Base-by-base conservation (phyloP, 352 stramenopile species). In the Pythium aphanidermatum region DNA sequence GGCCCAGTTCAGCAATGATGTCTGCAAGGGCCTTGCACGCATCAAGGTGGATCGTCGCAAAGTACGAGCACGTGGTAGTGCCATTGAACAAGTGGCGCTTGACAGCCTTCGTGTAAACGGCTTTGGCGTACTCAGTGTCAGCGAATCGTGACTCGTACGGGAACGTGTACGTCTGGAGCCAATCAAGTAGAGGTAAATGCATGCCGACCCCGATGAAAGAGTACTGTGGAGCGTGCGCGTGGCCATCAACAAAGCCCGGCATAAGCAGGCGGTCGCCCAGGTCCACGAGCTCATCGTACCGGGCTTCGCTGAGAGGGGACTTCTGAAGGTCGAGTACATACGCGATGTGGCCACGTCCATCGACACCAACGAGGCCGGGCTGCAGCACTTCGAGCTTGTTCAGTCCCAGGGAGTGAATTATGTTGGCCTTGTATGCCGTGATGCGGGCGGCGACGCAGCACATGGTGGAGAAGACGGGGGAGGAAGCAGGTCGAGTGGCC, bases 11-110 rank as follows among this genome's bases (percentile, higher is more conserved):
- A 16, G 82, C 51, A 33, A 95, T 58, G 9, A 97, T 70, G 60
- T 98, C 87, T 0, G 79, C 65, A 11, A 98, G 79, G n/a, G 85
- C 60, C 61, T 97, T 95, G 56, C 65, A 96, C 11, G 83, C 74
- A 2, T 96, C 77, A 3, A 97, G 39, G 58, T 98, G 88, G 14
- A 98, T 62, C 14, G 86, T 97, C 7, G 72, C 92, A 61, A 97
- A 98, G 70, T 98, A 98, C 27, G 87, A 95, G 40, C 81, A 96
- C 19, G 90, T 97, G 8, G 94, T 98, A 19, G 94, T 97, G 56
- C 94, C 94, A 46, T 77, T 84, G 27, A 64, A 58, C 13, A 98
- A 54, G 41, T 96, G 89, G 21, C 79, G 71, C 51, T 70, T 61
- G 26, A 98, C 88, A 16, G 88, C 71, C 46, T 91, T 90, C 13